Evolutionary conservation across 2,329 filamentous ascomycete species (phyloP), one percentile per base, ranked within the genome.

Genomic region (Aspergillus costaricaensis): DNA sequence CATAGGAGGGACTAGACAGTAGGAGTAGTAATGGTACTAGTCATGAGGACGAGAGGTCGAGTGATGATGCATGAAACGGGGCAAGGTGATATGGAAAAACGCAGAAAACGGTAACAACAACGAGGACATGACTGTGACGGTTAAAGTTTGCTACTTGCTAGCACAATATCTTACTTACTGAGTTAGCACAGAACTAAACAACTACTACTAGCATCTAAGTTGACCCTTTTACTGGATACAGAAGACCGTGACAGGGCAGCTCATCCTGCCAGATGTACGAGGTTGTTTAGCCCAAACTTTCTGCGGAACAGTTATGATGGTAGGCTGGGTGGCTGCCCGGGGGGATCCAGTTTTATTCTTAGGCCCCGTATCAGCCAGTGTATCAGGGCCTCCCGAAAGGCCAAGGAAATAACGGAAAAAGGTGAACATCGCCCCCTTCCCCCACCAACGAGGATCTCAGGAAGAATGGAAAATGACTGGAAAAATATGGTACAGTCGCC

Each of bases 211-310:
- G 10, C 30, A 14, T 14, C 12, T 36, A 14, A 36, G 10, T 36
- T 36, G 32, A 36, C 12, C 32, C 25, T 17, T 10, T 50, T 17
- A 25, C 47, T 50, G 17, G 30, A 27, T 30, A 3, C 19, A 23
- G 21, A 15, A 25, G 27, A 32, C 25, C 32, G 25, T 50, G 47
- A 50, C 47, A 50, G 47, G 47, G 47, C 47, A 50, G 47, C 47
- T 50, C 47, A 50, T 50, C 47, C 47, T 50, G 47, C 47, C 47
- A 50, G 47, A 50, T 50, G 47, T 30, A 50, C 47, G 25, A 30
- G 23, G 23, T 27, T 27, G 19, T 23, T 50, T 50, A 50, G 47
- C 17, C 15, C 25, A 50, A 50, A 50, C 47, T 50, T 50, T 50
- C 47, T 50, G 44, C 44, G 44, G 19, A 27, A n/a, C 32, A 36